Conservation (phyloP, 1,284 basidiomycete genomes). For the Xerocomus minutiporus region DNA sequence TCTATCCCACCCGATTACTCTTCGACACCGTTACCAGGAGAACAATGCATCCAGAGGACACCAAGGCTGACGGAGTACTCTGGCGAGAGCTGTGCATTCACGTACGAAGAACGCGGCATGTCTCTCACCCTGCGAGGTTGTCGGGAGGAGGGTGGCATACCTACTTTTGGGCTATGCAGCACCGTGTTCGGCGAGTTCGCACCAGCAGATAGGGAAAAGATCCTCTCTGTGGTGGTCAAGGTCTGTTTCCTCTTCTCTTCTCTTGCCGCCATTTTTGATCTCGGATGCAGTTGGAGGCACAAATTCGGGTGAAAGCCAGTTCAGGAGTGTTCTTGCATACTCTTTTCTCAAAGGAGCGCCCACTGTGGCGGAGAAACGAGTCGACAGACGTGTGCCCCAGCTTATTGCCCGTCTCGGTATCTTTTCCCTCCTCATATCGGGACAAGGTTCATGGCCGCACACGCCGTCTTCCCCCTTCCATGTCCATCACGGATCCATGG, state of each 20-base stretch:
- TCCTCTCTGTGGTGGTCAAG: conserved; percentile 42
- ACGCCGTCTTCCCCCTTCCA: conserved; percentile 50
- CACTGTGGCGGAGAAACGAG: conserved; percentile 41
- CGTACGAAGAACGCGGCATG: conserved; percentile 29
- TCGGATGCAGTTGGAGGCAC: conserved; percentile 46
- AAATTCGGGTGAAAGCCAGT: conserved; percentile 42
- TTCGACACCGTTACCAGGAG: conserved; percentile 32
- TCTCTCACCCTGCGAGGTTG: conserved; percentile 28
- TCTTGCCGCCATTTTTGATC: conserved; percentile 1
- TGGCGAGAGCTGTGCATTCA: conserved; percentile 30
- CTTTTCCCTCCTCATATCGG: conserved; percentile 45
- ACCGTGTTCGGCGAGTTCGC: conserved; percentile 37
- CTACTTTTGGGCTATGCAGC: conserved; percentile 32
- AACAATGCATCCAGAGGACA: conserved; percentile 31
- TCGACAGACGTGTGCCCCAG: conserved; percentile 37
- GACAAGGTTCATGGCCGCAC: conserved; percentile 27
- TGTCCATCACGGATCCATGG: conserved; percentile 32
- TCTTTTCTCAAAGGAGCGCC: conserved; percentile 31
- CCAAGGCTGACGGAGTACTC: conserved; percentile 16
- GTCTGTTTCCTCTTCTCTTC: conserved; percentile 31
- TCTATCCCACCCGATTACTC: conserved; percentile 34
- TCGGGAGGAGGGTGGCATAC: conserved; percentile 31
- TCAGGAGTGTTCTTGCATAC: conserved; percentile 35
- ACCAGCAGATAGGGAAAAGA: conserved; percentile 37
- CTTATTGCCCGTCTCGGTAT: conserved; percentile 44